Base-by-base conservation (phyloP, 1,139 yeast genomes). In the Geotrichum phurueaensis region DNA sequence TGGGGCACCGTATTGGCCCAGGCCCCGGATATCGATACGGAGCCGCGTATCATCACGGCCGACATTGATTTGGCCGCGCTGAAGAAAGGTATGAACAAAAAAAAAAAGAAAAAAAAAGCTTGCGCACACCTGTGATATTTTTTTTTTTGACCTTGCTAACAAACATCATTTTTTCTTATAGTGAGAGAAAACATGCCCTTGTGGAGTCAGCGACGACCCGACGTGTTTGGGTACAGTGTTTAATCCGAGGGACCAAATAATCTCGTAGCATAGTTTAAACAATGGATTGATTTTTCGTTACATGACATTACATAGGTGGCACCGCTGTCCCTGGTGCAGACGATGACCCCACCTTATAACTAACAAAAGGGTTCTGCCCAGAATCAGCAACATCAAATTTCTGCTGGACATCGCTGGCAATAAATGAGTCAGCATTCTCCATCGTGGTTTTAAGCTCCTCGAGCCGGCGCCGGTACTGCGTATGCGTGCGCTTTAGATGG, bases 1-100 rank as follows among this genome's bases (percentile, higher is more conserved):
- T 90, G 96, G 96, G 98, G 99, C 0, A 80, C 84, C 0, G 79
- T 90, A 1, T 65, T 94, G 1, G 86, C 89, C 0, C 83, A 85
- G 65, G 83, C 84, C 6, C 73, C 79, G 5, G 86, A 83, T 65
- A 71, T 76, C 2, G 74, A 71, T 6, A 80, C 79, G 12, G 74
- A 71, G 9, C 84, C 87, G 0, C 85, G 85, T 62, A 70, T 91
- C 27, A 79, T 86, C 27, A 74, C 80, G 13, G 96, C 95, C 0
- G 96, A 90, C 60, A 77, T 94, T 54, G 91, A 89, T 67, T 70
- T 81, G 48, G 79, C 75, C 0, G 68, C 73, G 13, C 70, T 89
- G 45, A 73, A 77, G 3, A 59, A 75, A 75, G 50, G 79, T 86
- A 12, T 77, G 96, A 65, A 70, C 51, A 53, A 6, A 7, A 29